A percentile compares a stretch with the other conserved stretches of the same genome.
Evolutionary conservation across 345 rosid genomes (phyloP).

Genomic region (Eucalyptus regnans): DNA sequence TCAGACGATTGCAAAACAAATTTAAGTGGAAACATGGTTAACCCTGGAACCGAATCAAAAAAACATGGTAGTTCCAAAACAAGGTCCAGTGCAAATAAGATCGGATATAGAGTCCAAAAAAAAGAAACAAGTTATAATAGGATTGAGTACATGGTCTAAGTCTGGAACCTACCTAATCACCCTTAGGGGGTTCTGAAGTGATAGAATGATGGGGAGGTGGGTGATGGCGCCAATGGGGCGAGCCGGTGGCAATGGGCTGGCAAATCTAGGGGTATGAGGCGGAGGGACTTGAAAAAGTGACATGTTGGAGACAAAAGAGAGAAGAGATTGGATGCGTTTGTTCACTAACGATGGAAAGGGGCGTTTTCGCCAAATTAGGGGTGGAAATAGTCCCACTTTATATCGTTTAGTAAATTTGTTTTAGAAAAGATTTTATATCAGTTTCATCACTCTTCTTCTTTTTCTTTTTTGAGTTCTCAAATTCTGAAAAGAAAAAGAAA

Average conservation of each 20-base stretch:
- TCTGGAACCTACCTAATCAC: accelerated
- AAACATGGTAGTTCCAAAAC: background rate
- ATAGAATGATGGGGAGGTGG: background rate
- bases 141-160: too few species aligned
- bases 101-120: too few species aligned
- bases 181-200: background rate
- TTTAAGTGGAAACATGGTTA: too few species aligned
- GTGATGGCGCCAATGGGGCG: background rate
- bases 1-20: too few species aligned
- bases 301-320: background rate
- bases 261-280: background rate
- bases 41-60: accelerated
- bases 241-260: background rate
- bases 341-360: background rate
- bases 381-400: background rate
- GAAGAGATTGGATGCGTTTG: background rate
- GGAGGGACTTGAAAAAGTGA: background rate
- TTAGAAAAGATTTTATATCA: background rate
- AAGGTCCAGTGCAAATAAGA: too few species aligned
- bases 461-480: background rate
- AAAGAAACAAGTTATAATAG: too few species aligned
- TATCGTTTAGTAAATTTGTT: background rate
- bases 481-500: background rate
- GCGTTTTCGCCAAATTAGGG: background rate
- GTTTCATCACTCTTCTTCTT: background rate